Evolutionary conservation across 352 stramenopile genomes (phyloP), one percentile per base, ranked within the genome.

Genomic region (Peronospora belbahrii): DNA sequence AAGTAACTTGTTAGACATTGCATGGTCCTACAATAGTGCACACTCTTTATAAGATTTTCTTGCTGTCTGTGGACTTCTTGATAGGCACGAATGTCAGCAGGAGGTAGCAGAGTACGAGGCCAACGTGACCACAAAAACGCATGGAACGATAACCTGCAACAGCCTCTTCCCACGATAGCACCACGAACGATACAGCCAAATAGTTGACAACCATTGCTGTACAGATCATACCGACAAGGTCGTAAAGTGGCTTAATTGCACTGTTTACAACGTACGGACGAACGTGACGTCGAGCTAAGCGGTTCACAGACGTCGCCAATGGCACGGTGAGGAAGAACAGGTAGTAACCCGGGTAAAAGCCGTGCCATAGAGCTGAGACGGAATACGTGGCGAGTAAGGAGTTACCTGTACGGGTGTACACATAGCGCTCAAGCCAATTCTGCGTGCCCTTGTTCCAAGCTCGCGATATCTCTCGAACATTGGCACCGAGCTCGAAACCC

Each of bases 321-420:
- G 78, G 73, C 22, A 89, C 65, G 57, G 50, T 54, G 6, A 49
- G 32, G 72, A 98, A 98, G 65, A 97, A 97, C 8, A 97, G 56
- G 67, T 98, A 98, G 74, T 98, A 99, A 9, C 94, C 95, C 7
- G 94, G 94, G 63, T 99, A 99, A 53, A 99, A 98, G 13, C 96
- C 96, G 67, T 99, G 96, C 96, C 96, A 99, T 40, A 98, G 82
- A 0, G 94, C 95, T 25, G 88, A 97, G 31, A 97, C 77, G 6
- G 86, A 83, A 70, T 98, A 99, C 15, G 94, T 97, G 7, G 84
- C 87, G 20, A 95, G 44, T 6, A 98, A 62, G 41, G 80, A 97
- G 61, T 96, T 96, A 51, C 73, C 73, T 1, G 89, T 97, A 31
- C 95, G 88, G n/a, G 92, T 88, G 75, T 98, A 98, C 13, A 98